Base-by-base conservation (phyloP, 75 land plant genomes). In the Pseudotsuga menziesii region DNA sequence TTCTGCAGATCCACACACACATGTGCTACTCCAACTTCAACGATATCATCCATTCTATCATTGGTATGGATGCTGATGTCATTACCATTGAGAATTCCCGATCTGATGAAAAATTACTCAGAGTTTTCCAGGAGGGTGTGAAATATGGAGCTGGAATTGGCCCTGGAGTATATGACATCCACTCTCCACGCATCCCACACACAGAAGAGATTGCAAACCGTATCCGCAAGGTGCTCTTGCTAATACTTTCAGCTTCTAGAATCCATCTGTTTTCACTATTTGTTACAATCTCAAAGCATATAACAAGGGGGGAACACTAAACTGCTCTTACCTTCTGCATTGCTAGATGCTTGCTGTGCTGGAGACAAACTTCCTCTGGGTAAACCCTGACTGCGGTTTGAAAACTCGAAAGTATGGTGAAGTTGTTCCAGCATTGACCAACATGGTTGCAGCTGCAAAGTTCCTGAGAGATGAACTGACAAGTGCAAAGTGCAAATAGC, bases 61-160 rank as follows among this genome's bases (percentile, higher is more conserved):
- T 84, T 74, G 84, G 82, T 80, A 88, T 88, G 87, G 87, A 87
- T 62, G 89, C 89, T 36, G 87, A 85, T 79, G 87, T 87, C 26
- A 87, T 87, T 76, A 85, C 89, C 39, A 87, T 87, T 61, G 89
- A 87, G 79, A 87, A 87, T 61, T 87, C 89, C 11, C 84, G 89
- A 2, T 87, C 89, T 26, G 89, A 87, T 63, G 89, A 87, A 81
- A 87, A 87, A 69, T 70, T 88, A 26, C 80, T 88, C 19, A 78
- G 85, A 2, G 89, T 88, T 19, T 88, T 88, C 85, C 84, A 88
- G 32, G 89, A 88, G 62, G 89, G 87, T 58, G 87, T 85, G 56
- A 83, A 78, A 73, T 87, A 87, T 61, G 83, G 85, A 27, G 88
- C 88, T 20, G 88, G 88, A 5, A 87, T 87, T 66, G 88, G 88